Conservation (phyloP, 2,329 filamentous ascomycete species). For the Aspergillus bombycis region DNA sequence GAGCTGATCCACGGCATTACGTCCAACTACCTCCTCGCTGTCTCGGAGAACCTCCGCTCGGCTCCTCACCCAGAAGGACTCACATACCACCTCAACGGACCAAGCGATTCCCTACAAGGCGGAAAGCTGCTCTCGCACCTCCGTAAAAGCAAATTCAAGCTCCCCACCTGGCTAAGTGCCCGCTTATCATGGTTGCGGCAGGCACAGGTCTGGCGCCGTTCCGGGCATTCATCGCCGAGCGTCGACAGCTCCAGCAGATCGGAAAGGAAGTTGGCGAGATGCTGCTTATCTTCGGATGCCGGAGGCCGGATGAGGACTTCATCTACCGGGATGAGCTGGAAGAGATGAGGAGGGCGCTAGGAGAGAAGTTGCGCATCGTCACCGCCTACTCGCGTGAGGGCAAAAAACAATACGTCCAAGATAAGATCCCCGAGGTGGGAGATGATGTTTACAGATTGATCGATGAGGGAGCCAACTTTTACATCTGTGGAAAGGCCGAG, state of each 20-base stretch:
- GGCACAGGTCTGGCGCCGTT: constrained; percentile 57
- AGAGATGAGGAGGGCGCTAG: constrained; percentile 24
- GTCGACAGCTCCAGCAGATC: constrained; percentile 38
- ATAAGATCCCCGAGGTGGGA: constrained; percentile 37
- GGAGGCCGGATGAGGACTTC: constrained; percentile 40
- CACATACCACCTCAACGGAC: constrained; percentile 79
- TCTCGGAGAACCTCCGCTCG: constrained; percentile 59
- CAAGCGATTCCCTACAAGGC: constrained; percentile 87
- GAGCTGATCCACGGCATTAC: constrained; percentile 84
- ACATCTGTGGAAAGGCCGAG: constrained; percentile 42
- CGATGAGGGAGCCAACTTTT: constrained; percentile 43
- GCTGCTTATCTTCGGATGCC: constrained; percentile 49
- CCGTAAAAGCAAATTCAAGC: constrained; percentile 94
- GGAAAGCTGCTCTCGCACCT: constrained; percentile 89
- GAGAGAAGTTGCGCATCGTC: constrained; percentile 23
- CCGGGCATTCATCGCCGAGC: constrained; percentile 48
- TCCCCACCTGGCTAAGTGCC: constrained; percentile 59
- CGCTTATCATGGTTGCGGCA: constrained; percentile 57
- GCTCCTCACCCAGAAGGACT: constrained; percentile 75
- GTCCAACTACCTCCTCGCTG: constrained; percentile 86
- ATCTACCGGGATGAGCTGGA: constrained; percentile 38
- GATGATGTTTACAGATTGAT: constrained; percentile 38
- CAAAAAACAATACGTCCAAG: constrained; percentile 43
- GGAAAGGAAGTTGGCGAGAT: constrained; percentile 42
- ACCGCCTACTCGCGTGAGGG: constrained; percentile 33